These are phyloP conservation scores for Cadophora sp. DNA, from an alignment of 2,329 filamentous ascomycete species.

Conservation along the genomic window DNA sequence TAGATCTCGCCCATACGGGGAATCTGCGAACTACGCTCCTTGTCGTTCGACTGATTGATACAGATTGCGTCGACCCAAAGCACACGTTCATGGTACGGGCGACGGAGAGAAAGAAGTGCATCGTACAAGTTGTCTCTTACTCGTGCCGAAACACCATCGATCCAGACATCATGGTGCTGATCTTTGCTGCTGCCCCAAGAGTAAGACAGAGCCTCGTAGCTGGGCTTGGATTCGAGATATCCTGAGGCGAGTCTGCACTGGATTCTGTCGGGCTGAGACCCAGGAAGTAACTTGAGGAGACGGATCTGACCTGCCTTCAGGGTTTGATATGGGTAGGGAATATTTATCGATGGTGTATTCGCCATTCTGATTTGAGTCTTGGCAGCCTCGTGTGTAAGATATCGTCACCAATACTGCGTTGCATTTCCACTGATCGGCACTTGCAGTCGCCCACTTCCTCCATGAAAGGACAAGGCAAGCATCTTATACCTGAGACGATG, in stretches of 20 bases:
- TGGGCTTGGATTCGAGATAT: background rate
- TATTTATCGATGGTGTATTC: constrained; percentile 8
- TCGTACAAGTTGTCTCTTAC: background rate
- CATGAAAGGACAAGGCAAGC: background rate
- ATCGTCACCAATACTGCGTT: constrained; percentile 3
- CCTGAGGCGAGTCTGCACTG: background rate
- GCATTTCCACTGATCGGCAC: constrained; percentile 7
- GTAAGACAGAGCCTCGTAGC: background rate
- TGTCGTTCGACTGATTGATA: background rate
- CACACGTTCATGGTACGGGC: background rate
- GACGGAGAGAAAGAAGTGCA: background rate
- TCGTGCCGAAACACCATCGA: background rate
- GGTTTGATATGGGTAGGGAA: background rate
- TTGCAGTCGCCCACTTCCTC: constrained; percentile 2
- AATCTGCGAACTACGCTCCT: constrained; percentile 2
- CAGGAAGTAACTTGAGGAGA: constrained; percentile 1
- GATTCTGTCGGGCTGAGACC: background rate
- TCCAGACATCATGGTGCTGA: background rate
- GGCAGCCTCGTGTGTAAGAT: background rate
- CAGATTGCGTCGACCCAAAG: background rate
- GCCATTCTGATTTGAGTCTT: constrained; percentile 14
- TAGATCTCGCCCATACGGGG: background rate
- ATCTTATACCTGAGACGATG: background rate
- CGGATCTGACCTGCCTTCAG: background rate
- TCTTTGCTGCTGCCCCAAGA: constrained; percentile 5